A percentile compares a stretch with the other conserved stretches of the same genome.
These are phyloP conservation scores for Mucor saturninus DNA, from an alignment of 371 early-diverging fungal genomes.

Conservation along the genomic window DNA sequence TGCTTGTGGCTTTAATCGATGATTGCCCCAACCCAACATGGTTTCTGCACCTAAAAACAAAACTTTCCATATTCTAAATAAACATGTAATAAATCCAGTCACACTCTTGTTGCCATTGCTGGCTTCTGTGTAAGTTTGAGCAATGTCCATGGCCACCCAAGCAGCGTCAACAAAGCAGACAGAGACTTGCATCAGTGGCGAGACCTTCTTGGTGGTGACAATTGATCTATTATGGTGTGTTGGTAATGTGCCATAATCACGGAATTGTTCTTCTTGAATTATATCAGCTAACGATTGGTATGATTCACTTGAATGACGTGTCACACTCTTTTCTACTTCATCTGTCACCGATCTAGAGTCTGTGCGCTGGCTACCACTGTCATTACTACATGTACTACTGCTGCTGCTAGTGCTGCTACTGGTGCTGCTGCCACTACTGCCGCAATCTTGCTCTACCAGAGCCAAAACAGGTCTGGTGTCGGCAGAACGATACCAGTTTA, in stretches of 20 bases:
- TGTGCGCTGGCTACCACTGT: slow-evolving; percentile 13
- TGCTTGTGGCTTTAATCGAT: slow-evolving; percentile 12
- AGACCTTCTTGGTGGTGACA: neutral
- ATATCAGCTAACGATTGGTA: slow-evolving; percentile 50
- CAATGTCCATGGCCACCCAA: slow-evolving; percentile 31
- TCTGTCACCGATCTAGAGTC: slow-evolving; percentile 3
- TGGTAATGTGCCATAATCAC: slow-evolving; percentile 23
- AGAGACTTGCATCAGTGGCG: slow-evolving; percentile 24
- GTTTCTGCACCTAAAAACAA: slow-evolving; percentile 44
- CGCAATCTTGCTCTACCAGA: neutral
- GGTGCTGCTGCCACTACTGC: neutral
- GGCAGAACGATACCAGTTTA: slow-evolving; percentile 45
- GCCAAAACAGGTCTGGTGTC: slow-evolving; percentile 10
- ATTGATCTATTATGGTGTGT: slow-evolving; percentile 8
- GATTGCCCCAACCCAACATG: slow-evolving; percentile 28
- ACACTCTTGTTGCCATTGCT: slow-evolving; percentile 9
- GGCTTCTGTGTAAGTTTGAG: slow-evolving; percentile 23
- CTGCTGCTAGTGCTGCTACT: slow-evolving; percentile 14
- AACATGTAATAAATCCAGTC: slow-evolving; percentile 19
- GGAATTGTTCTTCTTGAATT: slow-evolving; percentile 18
- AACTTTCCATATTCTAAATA: slow-evolving; percentile 40
- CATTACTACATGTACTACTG: slow-evolving; percentile 16
- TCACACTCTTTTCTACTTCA: slow-evolving; percentile 9
- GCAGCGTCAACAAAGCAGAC: slow-evolving; percentile 32
- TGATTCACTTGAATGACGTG: slow-evolving; percentile 20